Conservation (phyloP, 352 stramenopile species). For the Phytophthora citrophthora region DNA sequence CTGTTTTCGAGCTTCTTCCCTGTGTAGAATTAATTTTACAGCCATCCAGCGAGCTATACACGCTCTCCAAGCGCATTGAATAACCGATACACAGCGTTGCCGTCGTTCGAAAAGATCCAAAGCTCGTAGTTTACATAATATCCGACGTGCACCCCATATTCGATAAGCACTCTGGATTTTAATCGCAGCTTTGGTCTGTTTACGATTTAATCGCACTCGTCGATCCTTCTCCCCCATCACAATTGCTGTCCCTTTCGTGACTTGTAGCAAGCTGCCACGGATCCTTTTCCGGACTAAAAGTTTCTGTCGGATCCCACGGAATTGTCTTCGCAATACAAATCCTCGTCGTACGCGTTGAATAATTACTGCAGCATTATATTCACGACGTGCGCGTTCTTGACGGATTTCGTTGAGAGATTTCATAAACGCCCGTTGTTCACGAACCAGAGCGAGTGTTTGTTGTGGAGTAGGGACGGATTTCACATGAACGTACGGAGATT, state of each 20-base stretch:
- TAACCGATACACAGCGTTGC: constrained; percentile 6
- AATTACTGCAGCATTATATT: constrained; percentile 51
- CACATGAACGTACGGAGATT: constrained; percentile 21
- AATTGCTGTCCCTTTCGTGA: constrained; percentile 69
- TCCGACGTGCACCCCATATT: constrained; percentile 30
- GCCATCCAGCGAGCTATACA: constrained; percentile 25
- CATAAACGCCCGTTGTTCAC: constrained; percentile 63
- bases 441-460: constrained; percentile 39
- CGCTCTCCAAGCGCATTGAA: constrained; percentile 54
- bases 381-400: constrained; percentile 35
- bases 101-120: constrained; percentile 34
- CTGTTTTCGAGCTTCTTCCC: constrained; percentile 30
- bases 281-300: constrained; percentile 73
- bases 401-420: constrained; percentile 37
- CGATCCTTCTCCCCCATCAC: constrained; percentile 69
- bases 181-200: constrained; percentile 32
- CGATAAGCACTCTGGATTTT: constrained; percentile 51
- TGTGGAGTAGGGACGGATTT: constrained; percentile 26
- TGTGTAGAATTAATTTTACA: constrained; percentile 36
- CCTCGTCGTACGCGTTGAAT: constrained; percentile 68
- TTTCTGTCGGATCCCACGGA: constrained; percentile 53
- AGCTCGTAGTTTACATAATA: constrained; percentile 39
- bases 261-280: constrained; percentile 57
- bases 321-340: constrained; percentile 53
- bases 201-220: constrained; percentile 23